Conservation (phyloP, 2,329 filamentous ascomycete genomes). For the Corinectria fuckeliana region DNA sequence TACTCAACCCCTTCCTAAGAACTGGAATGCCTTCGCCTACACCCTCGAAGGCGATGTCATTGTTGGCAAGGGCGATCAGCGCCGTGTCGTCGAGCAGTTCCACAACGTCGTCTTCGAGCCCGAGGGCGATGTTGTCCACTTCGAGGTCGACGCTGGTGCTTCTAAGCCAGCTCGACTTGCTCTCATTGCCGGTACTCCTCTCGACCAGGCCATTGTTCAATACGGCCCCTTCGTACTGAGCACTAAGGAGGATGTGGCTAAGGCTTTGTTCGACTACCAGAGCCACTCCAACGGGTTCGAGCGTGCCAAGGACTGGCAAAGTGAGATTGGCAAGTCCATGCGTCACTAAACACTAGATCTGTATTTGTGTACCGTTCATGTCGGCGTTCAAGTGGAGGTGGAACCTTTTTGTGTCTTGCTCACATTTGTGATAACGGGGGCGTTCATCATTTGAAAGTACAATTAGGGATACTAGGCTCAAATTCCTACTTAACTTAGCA, state of each 20-base stretch:
- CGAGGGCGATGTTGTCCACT: conserved; percentile 76
- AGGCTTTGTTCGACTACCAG: conserved; percentile 80
- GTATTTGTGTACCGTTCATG: not conserved
- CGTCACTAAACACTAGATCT: conserved; percentile 39
- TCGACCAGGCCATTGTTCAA: conserved; percentile 82
- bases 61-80: conserved; percentile 62
- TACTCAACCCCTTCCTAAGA: conserved; percentile 74
- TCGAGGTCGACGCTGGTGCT: conserved; percentile 71
- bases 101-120: conserved; percentile 91
- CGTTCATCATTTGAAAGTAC: not conserved
- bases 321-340: conserved; percentile 86
- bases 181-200: conserved; percentile 78
- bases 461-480: not conserved
- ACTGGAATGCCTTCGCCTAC: conserved; percentile 93
- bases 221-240: conserved; percentile 86
- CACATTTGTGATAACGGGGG: not conserved
- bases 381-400: conserved; percentile 25
- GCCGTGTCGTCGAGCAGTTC: conserved; percentile 68
- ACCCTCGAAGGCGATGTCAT: conserved; percentile 75
- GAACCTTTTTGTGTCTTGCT: conserved; percentile 1
- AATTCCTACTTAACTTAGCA: not conserved
- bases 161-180: conserved; percentile 65
- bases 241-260: conserved; percentile 73
- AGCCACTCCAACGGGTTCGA: conserved; percentile 79
- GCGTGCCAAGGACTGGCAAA: conserved; percentile 78